A percentile compares a stretch with the other conserved stretches of the same genome.
Evolutionary conservation across 2,329 filamentous ascomycete genomes (phyloP).

Genomic region (Falciphora oryzae): DNA sequence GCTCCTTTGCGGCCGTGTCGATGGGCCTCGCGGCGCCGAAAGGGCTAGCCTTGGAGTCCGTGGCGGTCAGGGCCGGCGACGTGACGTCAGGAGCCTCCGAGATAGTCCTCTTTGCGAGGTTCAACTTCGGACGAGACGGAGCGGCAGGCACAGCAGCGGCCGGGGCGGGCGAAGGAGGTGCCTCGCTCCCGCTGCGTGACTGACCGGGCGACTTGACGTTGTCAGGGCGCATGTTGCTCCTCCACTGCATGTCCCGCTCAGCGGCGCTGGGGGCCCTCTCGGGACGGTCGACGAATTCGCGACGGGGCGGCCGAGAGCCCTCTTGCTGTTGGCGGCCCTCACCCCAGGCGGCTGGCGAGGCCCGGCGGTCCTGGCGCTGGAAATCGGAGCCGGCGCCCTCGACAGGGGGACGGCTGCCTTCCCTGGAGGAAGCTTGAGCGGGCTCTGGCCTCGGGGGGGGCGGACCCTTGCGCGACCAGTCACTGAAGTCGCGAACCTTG

Average conservation of each 20-base stretch:
- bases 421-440: conserved; percentile 45
- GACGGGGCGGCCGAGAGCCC: conserved; percentile 72
- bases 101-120: conserved; percentile 86
- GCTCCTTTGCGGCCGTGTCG: conserved; percentile 84
- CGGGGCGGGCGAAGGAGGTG: conserved; percentile 64
- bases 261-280: conserved; percentile 78
- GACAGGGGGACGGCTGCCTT: conserved; percentile 46
- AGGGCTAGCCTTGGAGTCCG: conserved; percentile 78
- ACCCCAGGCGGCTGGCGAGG: conserved; percentile 72
- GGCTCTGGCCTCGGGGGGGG: conserved; percentile 62
- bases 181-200: conserved; percentile 68
- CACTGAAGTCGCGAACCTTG: conserved; percentile 73
- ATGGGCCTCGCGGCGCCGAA: conserved; percentile 93
- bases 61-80: conserved; percentile 40
- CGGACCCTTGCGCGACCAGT: conserved; percentile 94
- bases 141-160: conserved; percentile 40
- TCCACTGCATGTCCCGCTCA: conserved; percentile 91
- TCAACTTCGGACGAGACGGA: conserved; percentile 68
- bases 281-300: conserved; percentile 67
- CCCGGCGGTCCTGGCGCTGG: conserved; percentile 55
- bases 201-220: conserved; percentile 56
- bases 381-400: conserved; percentile 56
- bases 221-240: conserved; percentile 85
- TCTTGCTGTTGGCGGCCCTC: conserved; percentile 60
- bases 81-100: conserved; percentile 57